Conservation (phyloP, 1,284 basidiomycete genomes). For the Puccinia brachypodii region DNA sequence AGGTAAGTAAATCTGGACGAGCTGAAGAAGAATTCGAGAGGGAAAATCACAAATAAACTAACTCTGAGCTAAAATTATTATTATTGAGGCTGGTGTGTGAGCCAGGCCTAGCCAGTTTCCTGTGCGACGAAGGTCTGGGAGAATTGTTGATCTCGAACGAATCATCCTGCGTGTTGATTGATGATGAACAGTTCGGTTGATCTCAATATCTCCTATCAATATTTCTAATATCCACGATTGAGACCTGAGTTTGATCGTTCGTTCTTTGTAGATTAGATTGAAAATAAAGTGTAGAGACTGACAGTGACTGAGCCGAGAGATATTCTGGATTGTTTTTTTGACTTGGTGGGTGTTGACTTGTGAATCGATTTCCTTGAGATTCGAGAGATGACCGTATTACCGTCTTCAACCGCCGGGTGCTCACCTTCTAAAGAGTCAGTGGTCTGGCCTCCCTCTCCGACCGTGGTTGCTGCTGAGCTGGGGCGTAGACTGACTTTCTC, state of each 20-base stretch:
- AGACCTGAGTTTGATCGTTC: background rate
- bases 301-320: conserved; percentile 19
- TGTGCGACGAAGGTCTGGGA: background rate
- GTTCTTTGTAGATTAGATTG: background rate
- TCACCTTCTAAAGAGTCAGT: background rate
- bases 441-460: background rate
- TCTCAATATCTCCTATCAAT: conserved; percentile 2
- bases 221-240: background rate
- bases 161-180: conserved; percentile 28
- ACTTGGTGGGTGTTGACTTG: conserved; percentile 1
- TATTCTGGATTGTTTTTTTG: background rate
- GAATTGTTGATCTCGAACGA: conserved; percentile 5
- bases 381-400: conserved; percentile 26
- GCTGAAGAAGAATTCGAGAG: background rate
- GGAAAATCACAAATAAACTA: background rate
- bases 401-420: background rate
- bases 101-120: conserved; percentile 33
- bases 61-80: conserved; percentile 6
- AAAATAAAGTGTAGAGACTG: background rate
- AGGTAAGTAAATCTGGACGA: background rate
- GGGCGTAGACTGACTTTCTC: background rate
- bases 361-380: conserved; percentile 11
- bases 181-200: conserved; percentile 14
- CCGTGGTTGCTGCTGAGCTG: background rate
- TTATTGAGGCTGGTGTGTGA: conserved; percentile 16